Percentiles rank a stretch among this genome's conserved stretches.
Conservation (phyloP, 306 rosid genomes). For the Dryas alaskensis region DNA sequence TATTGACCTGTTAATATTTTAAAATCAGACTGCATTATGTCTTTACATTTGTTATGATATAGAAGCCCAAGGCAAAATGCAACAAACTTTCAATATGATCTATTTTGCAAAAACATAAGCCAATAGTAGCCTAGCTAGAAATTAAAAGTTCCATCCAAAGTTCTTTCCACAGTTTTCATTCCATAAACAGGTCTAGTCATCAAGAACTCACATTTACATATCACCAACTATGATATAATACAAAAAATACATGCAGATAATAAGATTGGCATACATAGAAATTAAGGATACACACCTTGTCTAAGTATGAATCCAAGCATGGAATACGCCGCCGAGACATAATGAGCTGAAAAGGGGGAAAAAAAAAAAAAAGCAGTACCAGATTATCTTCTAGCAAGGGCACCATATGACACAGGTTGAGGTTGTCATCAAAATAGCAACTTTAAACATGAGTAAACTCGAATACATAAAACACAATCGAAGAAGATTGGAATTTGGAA, state of each 20-base stretch:
- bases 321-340: conserved; percentile 95
- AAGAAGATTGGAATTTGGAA: conserved; percentile 17
- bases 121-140: neutral
- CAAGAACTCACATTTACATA: neutral
- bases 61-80: neutral
- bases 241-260: neutral
- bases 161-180: neutral
- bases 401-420: neutral
- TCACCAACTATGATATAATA: neutral
- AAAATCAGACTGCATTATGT: neutral
- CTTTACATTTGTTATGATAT: neutral
- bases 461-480: neutral
- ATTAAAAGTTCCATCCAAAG: neutral
- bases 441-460: neutral
- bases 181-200: neutral
- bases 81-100: neutral
- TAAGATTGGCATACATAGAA: neutral
- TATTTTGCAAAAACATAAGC: neutral
- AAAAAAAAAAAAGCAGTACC: conserved; percentile 19
- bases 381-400: conserved; percentile 19
- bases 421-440: neutral
- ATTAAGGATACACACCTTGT: conserved; percentile 56
- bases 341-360: conserved; percentile 57
- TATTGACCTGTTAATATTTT: conserved; percentile 61
- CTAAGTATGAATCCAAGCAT: conserved; percentile 94